Percentiles rank a stretch among this genome's conserved stretches.
phyloP scores from a whole-genome alignment of 352 stramenopile genomes.

The Thalassiosira exigua region DNA sequence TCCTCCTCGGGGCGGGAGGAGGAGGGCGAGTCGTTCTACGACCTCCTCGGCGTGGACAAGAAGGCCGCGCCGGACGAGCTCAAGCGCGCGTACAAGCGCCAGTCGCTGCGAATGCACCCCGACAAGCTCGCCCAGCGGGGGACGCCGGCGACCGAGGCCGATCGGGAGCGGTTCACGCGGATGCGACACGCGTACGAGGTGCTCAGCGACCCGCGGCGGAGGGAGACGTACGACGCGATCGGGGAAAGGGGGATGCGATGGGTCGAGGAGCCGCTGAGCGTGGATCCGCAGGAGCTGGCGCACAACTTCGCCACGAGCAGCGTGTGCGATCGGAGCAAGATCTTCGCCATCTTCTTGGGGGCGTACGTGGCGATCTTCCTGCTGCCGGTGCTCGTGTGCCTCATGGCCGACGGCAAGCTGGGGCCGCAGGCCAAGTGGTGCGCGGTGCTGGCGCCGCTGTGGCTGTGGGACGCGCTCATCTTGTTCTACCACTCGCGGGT shows the following conservation, averaged over 20 bases:
- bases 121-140: slow-evolving; percentile 85
- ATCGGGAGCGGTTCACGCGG: slow-evolving; percentile 67
- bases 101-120: slow-evolving; percentile 76
- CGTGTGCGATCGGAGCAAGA: slow-evolving; percentile 49
- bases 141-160: slow-evolving; percentile 61
- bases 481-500: slow-evolving; percentile 81
- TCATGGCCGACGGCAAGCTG: slow-evolving; percentile 77
- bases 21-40: slow-evolving; percentile 73
- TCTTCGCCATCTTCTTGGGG: slow-evolving; percentile 58
- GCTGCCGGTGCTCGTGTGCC: slow-evolving; percentile 76
- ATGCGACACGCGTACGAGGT: slow-evolving; percentile 81
- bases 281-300: slow-evolving; percentile 57
- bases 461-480: slow-evolving; percentile 80
- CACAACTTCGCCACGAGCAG: slow-evolving; percentile 59
- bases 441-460: slow-evolving; percentile 75
- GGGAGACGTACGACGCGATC: slow-evolving; percentile 66
- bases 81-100: slow-evolving; percentile 81
- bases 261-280: slow-evolving; percentile 50
- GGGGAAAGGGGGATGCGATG: slow-evolving; percentile 58
- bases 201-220: slow-evolving; percentile 58
- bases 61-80: slow-evolving; percentile 71
- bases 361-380: slow-evolving; percentile 67
- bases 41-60: slow-evolving; percentile 61
- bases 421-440: slow-evolving; percentile 66
- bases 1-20: slow-evolving; percentile 36